Conservation (phyloP, 1,284 basidiomycete genomes). For the Apiotrichum gracile region DNA sequence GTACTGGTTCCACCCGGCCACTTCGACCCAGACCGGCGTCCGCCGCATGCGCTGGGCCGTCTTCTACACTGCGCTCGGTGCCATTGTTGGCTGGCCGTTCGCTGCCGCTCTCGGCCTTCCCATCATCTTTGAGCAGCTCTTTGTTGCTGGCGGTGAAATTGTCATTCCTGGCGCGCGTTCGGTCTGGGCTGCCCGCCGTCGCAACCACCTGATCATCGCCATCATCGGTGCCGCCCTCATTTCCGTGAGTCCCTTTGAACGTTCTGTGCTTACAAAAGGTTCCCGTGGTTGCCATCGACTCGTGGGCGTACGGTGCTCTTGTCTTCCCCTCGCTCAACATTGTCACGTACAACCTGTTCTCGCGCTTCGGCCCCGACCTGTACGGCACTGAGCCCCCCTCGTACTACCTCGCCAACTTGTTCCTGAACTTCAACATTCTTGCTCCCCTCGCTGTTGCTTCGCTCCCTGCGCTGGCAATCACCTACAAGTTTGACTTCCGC, state of each 20-base stretch:
- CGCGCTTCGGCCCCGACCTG: conserved; percentile 64
- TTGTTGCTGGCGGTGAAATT: conserved; percentile 66
- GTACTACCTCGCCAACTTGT: conserved; percentile 78
- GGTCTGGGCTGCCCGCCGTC: conserved; percentile 59
- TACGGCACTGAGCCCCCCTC: conserved; percentile 86
- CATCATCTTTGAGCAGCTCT: conserved; percentile 85
- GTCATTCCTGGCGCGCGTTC: conserved; percentile 54
- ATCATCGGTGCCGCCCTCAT: conserved; percentile 58
- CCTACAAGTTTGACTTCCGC: conserved; percentile 66
- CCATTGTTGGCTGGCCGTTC: conserved; percentile 95
- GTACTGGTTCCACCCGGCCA: conserved; percentile 64
- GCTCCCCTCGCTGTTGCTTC: conserved; percentile 72
- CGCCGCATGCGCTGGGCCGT: conserved; percentile 55
- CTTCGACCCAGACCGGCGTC: conserved; percentile 55
- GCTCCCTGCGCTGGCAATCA: conserved; percentile 71
- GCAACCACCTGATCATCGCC: conserved; percentile 58
- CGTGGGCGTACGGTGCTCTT: conserved; percentile 74
- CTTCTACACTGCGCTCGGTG: conserved; percentile 70
- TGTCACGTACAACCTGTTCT: conserved; percentile 84
- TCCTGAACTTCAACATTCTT: conserved; percentile 89
- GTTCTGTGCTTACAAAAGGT: conserved; percentile 51
- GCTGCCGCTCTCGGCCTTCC: conserved; percentile 77
- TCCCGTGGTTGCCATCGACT: conserved; percentile 75
- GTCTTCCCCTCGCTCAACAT: conserved; percentile 89
- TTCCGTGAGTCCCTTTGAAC: conserved; percentile 55